Evolutionary conservation across 106 monocot genomes (phyloP), one percentile per base, ranked within the genome.

Genomic region (Chionographis japonica): DNA sequence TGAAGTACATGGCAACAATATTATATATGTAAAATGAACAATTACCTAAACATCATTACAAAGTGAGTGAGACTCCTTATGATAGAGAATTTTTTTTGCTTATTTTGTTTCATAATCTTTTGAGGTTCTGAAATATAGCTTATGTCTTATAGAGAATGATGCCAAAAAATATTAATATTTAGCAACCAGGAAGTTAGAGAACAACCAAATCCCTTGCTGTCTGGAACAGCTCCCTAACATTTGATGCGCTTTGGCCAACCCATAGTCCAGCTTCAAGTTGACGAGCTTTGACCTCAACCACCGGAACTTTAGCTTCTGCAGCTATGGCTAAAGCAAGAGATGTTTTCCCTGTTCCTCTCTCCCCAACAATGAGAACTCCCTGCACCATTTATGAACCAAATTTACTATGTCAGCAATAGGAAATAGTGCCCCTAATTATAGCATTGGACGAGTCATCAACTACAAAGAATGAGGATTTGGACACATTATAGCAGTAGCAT

Each of bases 221-320:
- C 63, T 92, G 80, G 77, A 92, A 92, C 14, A 92, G 73, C 68
- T 92, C 92, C 73, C 92, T 85, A 54, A 92, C 88, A 92, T 92
- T 92, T 37, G 92, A 87, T 64, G 92, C 92, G 66, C 92, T 92
- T 70, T 92, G 92, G n/a, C 92, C 92, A 80, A 92, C 92, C 92
- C 87, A 92, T 3, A 88, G 49, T 39, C 88, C 88, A 78, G 88
- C 85, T 70, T 92, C 92, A 62, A 92, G 77, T 78, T 92, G 92
- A 13, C 50, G 79, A 70, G 88, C 82, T 80, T 88, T 80, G 67
- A 92, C 67, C 75, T 92, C 88, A 73, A 92, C 92, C 69, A 92
- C 71, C 64, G 92, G 92, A 65, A 92, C 92, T 77, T 69, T 92
- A 38, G 92, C 88, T 78, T 92, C 80, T 43, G 92, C 92, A 67